A percentile compares a stretch with the other conserved stretches of the same genome.
These are phyloP conservation scores for Nicotiana otophora DNA, from an alignment of 257 asterid genomes.

Conservation along the genomic window DNA sequence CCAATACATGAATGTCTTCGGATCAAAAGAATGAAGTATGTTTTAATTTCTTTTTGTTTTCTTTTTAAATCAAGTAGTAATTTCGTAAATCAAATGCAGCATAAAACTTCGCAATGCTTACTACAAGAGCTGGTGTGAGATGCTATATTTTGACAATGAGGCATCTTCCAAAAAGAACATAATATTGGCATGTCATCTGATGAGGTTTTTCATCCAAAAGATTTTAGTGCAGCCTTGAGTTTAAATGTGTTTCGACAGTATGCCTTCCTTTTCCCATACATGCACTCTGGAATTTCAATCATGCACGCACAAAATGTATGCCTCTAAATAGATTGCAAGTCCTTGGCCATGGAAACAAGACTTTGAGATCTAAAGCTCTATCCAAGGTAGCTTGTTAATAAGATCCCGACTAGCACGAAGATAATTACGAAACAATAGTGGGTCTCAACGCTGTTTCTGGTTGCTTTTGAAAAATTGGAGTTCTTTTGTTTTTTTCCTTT, in stretches of 20 bases:
- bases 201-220: neutral
- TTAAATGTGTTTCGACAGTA: neutral
- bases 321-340: neutral
- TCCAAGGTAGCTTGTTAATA: neutral
- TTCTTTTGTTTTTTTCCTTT: too few species aligned
- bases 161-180: neutral
- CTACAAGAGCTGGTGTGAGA: neutral
- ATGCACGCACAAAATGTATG: neutral
- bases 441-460: neutral
- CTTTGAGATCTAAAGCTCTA: neutral
- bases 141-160: neutral
- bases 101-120: neutral
- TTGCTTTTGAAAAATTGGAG: too few species aligned
- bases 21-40: neutral
- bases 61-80: neutral
- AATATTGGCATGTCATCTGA: neutral
- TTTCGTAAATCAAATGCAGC: neutral
- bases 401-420: neutral
- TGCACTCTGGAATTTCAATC: neutral
- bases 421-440: neutral
- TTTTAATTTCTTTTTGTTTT: neutral
- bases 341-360: neutral
- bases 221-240: neutral
- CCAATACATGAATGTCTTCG: neutral
- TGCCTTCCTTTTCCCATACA: neutral